Percentiles rank a stretch among this genome's conserved stretches.
phyloP scores from a whole-genome alignment of 352 stramenopile species.

The Pythium volutum region DNA sequence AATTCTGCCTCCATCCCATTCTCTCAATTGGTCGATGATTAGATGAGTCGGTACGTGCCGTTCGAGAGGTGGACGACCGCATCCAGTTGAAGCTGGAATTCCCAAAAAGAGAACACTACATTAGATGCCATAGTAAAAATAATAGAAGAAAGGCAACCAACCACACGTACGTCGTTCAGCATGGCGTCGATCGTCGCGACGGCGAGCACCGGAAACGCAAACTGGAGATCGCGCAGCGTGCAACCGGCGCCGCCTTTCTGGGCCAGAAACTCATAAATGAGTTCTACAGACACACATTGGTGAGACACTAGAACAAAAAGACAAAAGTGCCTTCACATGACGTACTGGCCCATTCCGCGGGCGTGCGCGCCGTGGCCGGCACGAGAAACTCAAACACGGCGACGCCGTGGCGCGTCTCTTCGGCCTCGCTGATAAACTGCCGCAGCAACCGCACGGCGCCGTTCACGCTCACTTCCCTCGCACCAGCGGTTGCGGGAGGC shows the following conservation, averaged over 20 bases:
- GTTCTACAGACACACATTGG: too few species aligned
- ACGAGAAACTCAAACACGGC: slow-evolving; percentile 55
- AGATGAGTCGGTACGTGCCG: slow-evolving; percentile 58
- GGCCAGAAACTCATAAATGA: slow-evolving; percentile 42
- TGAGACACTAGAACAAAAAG: too few species aligned
- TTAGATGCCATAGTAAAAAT: too few species aligned
- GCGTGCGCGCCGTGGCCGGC: slow-evolving; percentile 20
- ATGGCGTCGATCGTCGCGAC: slow-evolving; percentile 51
- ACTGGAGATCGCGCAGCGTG: slow-evolving; percentile 52
- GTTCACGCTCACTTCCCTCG: slow-evolving; percentile 9
- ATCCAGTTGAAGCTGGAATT: slow-evolving; percentile 69
- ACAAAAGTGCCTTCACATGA: too few species aligned
- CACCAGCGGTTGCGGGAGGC: slow-evolving; percentile 10
- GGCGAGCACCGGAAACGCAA: slow-evolving; percentile 47
- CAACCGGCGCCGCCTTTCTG: slow-evolving; percentile 33
- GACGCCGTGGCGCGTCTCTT: slow-evolving; percentile 52
- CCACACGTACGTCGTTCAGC: slow-evolving; percentile 56
- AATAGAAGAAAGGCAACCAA: too few species aligned
- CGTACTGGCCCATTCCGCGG: slow-evolving; percentile 61
- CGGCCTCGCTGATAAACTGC: slow-evolving; percentile 57
- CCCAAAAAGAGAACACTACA: too few species aligned
- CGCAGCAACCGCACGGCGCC: slow-evolving; percentile 44
- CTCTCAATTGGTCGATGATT: background rate
- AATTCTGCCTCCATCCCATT: background rate
- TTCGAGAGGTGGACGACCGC: slow-evolving; percentile 52